Base-by-base conservation (phyloP, 768 basidiomycete species). In the Pseudohyphozyma bogoriensis region DNA sequence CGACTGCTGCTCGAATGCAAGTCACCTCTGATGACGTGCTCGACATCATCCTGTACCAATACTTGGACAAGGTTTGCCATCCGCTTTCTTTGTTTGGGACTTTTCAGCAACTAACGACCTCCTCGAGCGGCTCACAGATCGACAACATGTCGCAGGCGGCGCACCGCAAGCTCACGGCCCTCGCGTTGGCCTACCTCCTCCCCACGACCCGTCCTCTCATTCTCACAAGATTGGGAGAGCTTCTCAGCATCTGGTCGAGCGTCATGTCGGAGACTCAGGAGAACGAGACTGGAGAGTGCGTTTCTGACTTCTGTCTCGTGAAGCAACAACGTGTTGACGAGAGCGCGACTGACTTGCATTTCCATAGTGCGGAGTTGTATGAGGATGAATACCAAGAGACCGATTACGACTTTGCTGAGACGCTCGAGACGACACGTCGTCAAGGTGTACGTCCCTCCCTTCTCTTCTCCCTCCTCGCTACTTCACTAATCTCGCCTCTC, bases 71-170 rank as follows among this genome's bases (percentile, higher is more conserved):
- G 35, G 35, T 52, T 10, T 5, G 36, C 36, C 26, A 3, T 20
- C 12, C 24, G 24, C 26, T 39, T 29, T n/a, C n/a, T n/a, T n/a
- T n/a, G n/a, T n/a, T n/a, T n/a, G n/a, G n/a, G n/a, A n/a, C n/a
- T n/a, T n/a, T 18, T 28, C 18, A 8, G 10, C 7, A 29, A 22
- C 28, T 16, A 13, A 37, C 32, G n/a, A 33, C n/a, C 54, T 50
- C 9, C n/a, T 7, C 3, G n/a, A n/a, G n/a, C n/a, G n/a, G n/a
- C n/a, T n/a, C 3, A 15, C 68, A 93, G 90, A 89, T 91, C 71
- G 90, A 93, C 73, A 86, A 84, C 70, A 86, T 91, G 83, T 85
- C 86, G 20, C 87, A 91, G 71, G 83, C 87, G 1, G 81, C 84
- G 13, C 80, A 85, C 62, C 83, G 90, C 59, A 93, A 93, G 75